Conservation (phyloP, 2,329 filamentous ascomycete genomes). For the Fonsecaea pugnacius region DNA sequence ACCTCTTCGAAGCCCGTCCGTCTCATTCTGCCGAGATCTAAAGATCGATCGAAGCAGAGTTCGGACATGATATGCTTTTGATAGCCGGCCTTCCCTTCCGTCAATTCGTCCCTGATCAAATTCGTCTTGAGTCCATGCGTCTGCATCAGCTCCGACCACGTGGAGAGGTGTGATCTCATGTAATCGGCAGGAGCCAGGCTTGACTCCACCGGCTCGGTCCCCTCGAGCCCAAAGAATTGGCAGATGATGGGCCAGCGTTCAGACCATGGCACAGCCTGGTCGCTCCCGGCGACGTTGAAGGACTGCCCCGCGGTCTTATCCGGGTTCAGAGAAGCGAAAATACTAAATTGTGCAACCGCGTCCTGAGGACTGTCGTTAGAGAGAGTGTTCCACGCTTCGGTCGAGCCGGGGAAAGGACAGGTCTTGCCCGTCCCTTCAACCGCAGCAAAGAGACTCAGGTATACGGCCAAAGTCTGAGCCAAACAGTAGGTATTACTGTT, state of each 20-base stretch:
- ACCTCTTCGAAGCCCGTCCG: too few species aligned
- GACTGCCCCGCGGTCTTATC: not conserved
- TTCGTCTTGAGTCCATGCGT: too few species aligned
- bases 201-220: too few species aligned
- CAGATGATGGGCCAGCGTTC: conserved; percentile 1
- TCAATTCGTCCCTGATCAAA: too few species aligned
- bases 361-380: not conserved
- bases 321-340: not conserved
- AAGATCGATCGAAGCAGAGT: too few species aligned
- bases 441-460: not conserved
- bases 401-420: not conserved
- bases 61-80: too few species aligned
- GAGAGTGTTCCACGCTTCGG: not conserved
- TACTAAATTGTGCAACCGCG: not conserved
- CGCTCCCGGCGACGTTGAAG: not conserved
- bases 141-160: too few species aligned
- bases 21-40: too few species aligned
- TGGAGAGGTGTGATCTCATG: too few species aligned
- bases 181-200: too few species aligned
- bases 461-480: not conserved
- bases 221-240: not conserved
- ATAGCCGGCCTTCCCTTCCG: too few species aligned
- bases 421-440: too few species aligned
- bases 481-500: not conserved
- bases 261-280: not conserved